Conservation (phyloP, 345 rosid genomes). For the Turritis glabra region DNA sequence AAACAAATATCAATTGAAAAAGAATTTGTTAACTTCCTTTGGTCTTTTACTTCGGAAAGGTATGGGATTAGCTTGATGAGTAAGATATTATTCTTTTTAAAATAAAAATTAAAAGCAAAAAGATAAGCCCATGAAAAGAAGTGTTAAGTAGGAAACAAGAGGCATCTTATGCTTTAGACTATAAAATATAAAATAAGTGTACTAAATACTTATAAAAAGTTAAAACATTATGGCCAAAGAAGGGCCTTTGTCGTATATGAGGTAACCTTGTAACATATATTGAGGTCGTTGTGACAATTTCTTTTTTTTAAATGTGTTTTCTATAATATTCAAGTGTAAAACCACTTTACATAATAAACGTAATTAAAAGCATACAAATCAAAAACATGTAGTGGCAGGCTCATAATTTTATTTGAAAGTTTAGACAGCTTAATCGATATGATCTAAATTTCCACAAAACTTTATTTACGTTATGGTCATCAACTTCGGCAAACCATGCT, state of each 20-base stretch:
- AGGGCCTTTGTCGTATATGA: neutral
- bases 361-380: too few species aligned
- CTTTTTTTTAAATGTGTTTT: neutral
- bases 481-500: too few species aligned
- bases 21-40: conserved; percentile 12
- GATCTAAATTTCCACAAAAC: too few species aligned
- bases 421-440: too few species aligned
- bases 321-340: conserved; percentile 1
- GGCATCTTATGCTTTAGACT: conserved; percentile 31
- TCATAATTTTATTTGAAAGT: too few species aligned
- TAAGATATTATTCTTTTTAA: conserved; percentile 17
- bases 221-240: conserved; percentile 16
- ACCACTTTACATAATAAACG: neutral
- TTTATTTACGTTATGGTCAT: too few species aligned
- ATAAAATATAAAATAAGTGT: neutral
- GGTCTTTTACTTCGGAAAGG: conserved; percentile 15
- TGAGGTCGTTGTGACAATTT: conserved; percentile 12
- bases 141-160: conserved; percentile 25
- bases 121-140: conserved; percentile 31
- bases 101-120: conserved; percentile 6
- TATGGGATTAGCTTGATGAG: conserved; percentile 23
- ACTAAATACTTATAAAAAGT: conserved; percentile 6
- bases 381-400: too few species aligned
- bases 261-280: too few species aligned
- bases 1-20: conserved; percentile 17